phyloP scores from a whole-genome alignment of 768 basidiomycete genomes.

The Amanita polypyramis region DNA sequence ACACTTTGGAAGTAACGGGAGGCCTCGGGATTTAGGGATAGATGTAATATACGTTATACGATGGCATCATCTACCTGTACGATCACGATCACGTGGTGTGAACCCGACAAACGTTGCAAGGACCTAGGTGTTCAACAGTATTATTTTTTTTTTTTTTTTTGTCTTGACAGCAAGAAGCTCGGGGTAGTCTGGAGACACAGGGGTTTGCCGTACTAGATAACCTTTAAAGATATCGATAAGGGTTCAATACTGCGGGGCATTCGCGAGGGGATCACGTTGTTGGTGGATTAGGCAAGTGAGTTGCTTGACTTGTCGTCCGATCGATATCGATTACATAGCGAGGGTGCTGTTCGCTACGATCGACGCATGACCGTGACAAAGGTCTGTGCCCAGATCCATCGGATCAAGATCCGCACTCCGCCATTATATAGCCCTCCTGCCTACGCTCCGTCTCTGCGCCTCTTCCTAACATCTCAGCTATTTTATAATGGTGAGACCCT shows the following conservation, averaged over 20 bases:
- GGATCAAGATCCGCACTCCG: slow-evolving; percentile 75
- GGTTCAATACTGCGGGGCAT: too few species aligned
- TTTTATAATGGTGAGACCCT: slow-evolving; percentile 23
- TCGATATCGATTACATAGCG: slow-evolving; percentile 17
- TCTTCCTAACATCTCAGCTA: slow-evolving; percentile 10
- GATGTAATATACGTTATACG: background rate
- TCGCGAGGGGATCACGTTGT: too few species aligned
- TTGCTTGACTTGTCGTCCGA: slow-evolving; percentile 6
- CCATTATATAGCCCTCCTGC: slow-evolving; percentile 35
- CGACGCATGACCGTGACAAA: slow-evolving; percentile 13
- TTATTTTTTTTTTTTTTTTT: too few species aligned
- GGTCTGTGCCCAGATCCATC: slow-evolving; percentile 32
- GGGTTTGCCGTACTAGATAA: background rate
- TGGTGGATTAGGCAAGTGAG: background rate
- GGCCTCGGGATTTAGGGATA: slow-evolving; percentile 55
- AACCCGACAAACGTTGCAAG: background rate
- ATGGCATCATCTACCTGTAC: too few species aligned
- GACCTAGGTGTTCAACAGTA: background rate
- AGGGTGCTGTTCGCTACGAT: slow-evolving; percentile 7
- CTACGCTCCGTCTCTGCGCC: slow-evolving; percentile 14
- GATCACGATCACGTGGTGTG: too few species aligned
- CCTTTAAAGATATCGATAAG: background rate
- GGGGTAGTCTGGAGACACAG: too few species aligned
- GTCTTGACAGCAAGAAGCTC: too few species aligned
- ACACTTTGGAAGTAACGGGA: slow-evolving; percentile 78